Evolutionary conservation across 2,329 filamentous ascomycete genomes (phyloP).

Genomic region (Ascochyta lentis): DNA sequence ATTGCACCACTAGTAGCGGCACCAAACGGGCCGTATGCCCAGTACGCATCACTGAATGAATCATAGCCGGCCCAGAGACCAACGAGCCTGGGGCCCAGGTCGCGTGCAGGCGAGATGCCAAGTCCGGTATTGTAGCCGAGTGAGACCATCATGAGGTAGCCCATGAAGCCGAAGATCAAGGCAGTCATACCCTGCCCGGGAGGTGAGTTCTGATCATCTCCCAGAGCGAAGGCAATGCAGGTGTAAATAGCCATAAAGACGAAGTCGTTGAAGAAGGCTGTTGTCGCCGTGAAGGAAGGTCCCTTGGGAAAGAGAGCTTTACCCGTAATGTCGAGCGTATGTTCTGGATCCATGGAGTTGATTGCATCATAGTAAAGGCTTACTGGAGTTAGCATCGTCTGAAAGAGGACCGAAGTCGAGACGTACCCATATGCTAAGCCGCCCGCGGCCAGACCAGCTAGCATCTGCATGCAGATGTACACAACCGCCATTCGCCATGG

Average conservation of each 20-base stretch:
- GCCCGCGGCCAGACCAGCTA: constrained; percentile 59
- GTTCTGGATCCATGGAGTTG: constrained; percentile 61
- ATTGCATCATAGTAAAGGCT: constrained; percentile 60
- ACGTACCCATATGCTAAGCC: constrained; percentile 50
- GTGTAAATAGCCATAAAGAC: constrained; percentile 70
- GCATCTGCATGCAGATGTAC: constrained; percentile 60
- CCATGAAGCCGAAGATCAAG: constrained; percentile 36
- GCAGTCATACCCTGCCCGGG: constrained; percentile 60
- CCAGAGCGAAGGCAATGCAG: constrained; percentile 73
- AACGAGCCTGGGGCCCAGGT: constrained; percentile 73
- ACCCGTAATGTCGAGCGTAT: constrained; percentile 46
- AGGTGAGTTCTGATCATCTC: constrained; percentile 54
- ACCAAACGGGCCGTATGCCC: constrained; percentile 38
- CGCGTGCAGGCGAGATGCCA: constrained; percentile 72
- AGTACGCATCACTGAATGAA: constrained; percentile 36
- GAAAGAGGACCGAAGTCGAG: constrained; percentile 51
- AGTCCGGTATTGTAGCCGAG: constrained; percentile 40
- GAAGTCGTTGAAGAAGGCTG: constrained; percentile 76
- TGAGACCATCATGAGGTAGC: constrained; percentile 33
- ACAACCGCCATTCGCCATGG: constrained; percentile 59
- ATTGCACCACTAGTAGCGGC: constrained; percentile 35
- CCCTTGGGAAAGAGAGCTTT: constrained; percentile 66
- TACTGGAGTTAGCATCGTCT: constrained; percentile 38
- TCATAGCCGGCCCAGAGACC: constrained; percentile 72
- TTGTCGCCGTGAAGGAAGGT: constrained; percentile 66